phyloP scores from a whole-genome alignment of 371 early-diverging fungal species.

The Furculomyces boomerangus region DNA sequence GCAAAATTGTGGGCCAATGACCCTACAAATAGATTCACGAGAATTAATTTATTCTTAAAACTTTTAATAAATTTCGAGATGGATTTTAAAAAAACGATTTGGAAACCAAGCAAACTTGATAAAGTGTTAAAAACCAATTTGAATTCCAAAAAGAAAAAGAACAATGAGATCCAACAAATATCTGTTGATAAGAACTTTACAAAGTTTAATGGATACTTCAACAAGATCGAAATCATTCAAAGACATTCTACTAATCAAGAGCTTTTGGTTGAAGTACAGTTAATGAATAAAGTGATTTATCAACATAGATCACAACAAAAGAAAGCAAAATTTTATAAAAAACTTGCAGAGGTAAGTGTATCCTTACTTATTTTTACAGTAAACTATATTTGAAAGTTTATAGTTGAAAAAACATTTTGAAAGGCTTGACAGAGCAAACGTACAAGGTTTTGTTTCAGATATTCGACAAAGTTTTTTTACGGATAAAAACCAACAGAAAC shows the following conservation, averaged over 20 bases:
- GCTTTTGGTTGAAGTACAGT: too few relatives aligned
- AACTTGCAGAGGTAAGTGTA: neutral
- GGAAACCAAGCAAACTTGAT: too few relatives aligned
- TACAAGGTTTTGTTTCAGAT: neutral
- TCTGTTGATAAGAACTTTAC: too few relatives aligned
- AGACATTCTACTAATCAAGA: too few relatives aligned
- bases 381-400: neutral
- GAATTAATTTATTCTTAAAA: too few relatives aligned
- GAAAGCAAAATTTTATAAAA: neutral
- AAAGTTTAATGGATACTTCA: too few relatives aligned
- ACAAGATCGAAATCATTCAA: too few relatives aligned
- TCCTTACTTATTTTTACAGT: neutral
- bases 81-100: too few relatives aligned
- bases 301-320: neutral
- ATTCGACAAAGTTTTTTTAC: neutral
- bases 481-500: neutral
- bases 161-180: too few relatives aligned
- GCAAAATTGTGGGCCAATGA: constrained; percentile 66
- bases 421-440: neutral
- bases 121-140: too few relatives aligned
- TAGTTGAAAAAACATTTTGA: neutral
- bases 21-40: constrained; percentile 51
- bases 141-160: too few relatives aligned
- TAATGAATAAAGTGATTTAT: neutral
- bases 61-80: too few relatives aligned